phyloP scores from a whole-genome alignment of 306 rosid species.

The Neltuma alba region DNA sequence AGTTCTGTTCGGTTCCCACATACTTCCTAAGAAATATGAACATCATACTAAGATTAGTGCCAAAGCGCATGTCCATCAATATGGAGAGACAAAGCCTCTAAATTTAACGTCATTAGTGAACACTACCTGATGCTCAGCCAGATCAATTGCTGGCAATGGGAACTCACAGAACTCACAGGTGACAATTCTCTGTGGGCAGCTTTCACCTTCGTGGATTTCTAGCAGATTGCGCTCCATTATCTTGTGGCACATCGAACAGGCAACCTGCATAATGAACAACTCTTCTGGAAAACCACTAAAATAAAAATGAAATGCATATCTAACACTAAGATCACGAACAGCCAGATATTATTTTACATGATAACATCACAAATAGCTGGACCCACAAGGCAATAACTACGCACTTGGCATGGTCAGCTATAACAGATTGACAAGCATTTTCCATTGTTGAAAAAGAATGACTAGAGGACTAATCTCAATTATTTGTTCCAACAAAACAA shows the following conservation, averaged over 20 bases:
- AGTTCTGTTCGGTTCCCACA: slow-evolving; percentile 94
- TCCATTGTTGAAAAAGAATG: too few species aligned
- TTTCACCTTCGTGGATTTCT: slow-evolving; percentile 82
- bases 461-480: too few species aligned
- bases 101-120: slow-evolving; percentile 18
- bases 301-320: slow-evolving; percentile 29
- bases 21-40: slow-evolving; percentile 60
- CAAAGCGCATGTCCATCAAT: background rate
- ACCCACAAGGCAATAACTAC: background rate
- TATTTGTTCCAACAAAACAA: background rate
- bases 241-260: slow-evolving; percentile 87
- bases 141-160: slow-evolving; percentile 86
- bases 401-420: background rate
- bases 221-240: slow-evolving; percentile 79
- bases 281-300: slow-evolving; percentile 11
- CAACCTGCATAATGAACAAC: slow-evolving; percentile 57
- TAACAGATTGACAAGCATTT: background rate
- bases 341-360: slow-evolving; percentile 9
- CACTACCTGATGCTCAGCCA: slow-evolving; percentile 90
- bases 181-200: slow-evolving; percentile 82
- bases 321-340: too few species aligned
- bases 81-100: background rate
- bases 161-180: slow-evolving; percentile 95
- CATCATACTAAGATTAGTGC: slow-evolving; percentile 20
- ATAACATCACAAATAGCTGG: slow-evolving; percentile 1